These are phyloP conservation scores for Lachancea waltii DNA, from an alignment of 805 yeast species.

Conservation along the genomic window DNA sequence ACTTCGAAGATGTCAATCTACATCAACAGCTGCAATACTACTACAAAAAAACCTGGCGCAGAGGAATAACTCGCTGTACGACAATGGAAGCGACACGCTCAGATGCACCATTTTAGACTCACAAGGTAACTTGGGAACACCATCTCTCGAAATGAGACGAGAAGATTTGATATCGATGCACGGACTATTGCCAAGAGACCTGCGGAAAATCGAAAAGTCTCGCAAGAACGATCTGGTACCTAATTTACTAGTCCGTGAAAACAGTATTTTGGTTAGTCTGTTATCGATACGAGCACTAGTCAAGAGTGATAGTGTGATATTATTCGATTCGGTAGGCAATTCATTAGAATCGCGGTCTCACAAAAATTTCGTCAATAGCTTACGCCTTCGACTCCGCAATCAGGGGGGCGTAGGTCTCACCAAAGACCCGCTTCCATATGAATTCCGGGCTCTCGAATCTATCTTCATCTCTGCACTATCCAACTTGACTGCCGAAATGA, in stretches of 20 bases:
- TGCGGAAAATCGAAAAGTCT: slow-evolving; percentile 79
- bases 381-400: slow-evolving; percentile 20
- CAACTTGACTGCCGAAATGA: slow-evolving; percentile 79
- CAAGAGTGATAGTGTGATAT: slow-evolving; percentile 62
- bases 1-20: slow-evolving; percentile 1
- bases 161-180: slow-evolving; percentile 66
- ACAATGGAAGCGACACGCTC: slow-evolving; percentile 38
- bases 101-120: slow-evolving; percentile 77
- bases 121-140: slow-evolving; percentile 60
- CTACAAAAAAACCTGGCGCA: slow-evolving; percentile 36
- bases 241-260: slow-evolving; percentile 65
- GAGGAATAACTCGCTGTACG: slow-evolving; percentile 30
- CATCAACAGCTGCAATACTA: slow-evolving; percentile 25
- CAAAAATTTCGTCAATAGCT: slow-evolving; percentile 20
- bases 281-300: slow-evolving; percentile 76
- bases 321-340: slow-evolving; percentile 52
- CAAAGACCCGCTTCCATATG: slow-evolving; percentile 59
- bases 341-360: slow-evolving; percentile 27
- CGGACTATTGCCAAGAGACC: slow-evolving; percentile 80
- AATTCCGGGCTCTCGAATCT: slow-evolving; percentile 84
- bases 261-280: slow-evolving; percentile 68
- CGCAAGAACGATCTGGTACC: slow-evolving; percentile 61
- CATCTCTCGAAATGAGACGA: slow-evolving; percentile 68
- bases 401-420: slow-evolving; percentile 17
- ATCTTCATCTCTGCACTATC: slow-evolving; percentile 74